A percentile compares a stretch with the other conserved stretches of the same genome.
Conservation (phyloP, 257 asterid species). For the Solanum bulbocastanum region DNA sequence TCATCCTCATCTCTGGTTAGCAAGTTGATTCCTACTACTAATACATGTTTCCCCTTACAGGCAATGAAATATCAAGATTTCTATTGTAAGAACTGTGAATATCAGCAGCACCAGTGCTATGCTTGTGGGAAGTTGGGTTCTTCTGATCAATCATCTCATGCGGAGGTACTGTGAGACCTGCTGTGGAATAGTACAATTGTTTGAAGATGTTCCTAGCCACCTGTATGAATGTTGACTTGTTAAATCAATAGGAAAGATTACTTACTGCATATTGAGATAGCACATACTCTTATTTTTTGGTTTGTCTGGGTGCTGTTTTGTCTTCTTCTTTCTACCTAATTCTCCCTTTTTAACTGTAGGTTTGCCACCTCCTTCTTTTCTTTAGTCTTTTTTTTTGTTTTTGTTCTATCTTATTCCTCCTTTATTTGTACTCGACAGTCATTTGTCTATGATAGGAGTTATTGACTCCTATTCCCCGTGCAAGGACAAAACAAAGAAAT, state of each 20-base stretch:
- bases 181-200: background rate
- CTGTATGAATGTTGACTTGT: background rate
- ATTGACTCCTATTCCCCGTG: background rate
- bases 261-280: background rate
- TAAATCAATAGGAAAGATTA: background rate
- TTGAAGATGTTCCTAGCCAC: background rate
- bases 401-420: background rate
- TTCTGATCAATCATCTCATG: slow-evolving; percentile 66
- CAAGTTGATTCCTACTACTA: background rate
- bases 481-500: background rate
- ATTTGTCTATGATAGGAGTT: background rate
- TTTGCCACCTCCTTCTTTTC: background rate
- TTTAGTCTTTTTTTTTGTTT: background rate
- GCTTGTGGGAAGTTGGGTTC: slow-evolving; percentile 84
- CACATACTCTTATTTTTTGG: background rate
- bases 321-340: background rate
- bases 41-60: slow-evolving; percentile 14
- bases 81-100: slow-evolving; percentile 63
- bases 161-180: slow-evolving; percentile 41
- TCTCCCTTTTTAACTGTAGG: background rate
- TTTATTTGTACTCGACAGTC: background rate
- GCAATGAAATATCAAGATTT: slow-evolving; percentile 27
- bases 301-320: background rate
- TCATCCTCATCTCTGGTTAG: background rate
- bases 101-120: slow-evolving; percentile 72